Conservation (phyloP, 2,329 filamentous ascomycete genomes). For the Hypoxylon sp. region DNA sequence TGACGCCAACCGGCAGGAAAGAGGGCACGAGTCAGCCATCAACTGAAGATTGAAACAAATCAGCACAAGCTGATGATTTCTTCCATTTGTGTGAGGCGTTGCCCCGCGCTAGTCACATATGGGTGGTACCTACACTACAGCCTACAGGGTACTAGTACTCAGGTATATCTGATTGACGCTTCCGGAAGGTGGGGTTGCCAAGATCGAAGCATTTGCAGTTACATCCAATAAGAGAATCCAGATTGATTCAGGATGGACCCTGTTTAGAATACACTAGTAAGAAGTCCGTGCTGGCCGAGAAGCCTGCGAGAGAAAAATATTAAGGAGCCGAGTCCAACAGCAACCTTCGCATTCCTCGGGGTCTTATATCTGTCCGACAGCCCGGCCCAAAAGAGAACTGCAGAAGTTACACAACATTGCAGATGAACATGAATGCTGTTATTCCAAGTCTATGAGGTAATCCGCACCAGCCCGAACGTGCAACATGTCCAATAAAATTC, state of each 20-base stretch:
- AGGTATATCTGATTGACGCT: not conserved
- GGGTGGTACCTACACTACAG: no score
- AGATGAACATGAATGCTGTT: not conserved
- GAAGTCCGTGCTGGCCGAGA: conserved; percentile 26
- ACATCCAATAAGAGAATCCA: conserved; percentile 17
- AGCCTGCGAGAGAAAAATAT: conserved; percentile 11
- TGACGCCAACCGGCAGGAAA: not conserved
- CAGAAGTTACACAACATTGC: not conserved
- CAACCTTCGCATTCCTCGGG: conserved; percentile 23
- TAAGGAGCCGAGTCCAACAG: conserved; percentile 27
- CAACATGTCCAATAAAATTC: not conserved
- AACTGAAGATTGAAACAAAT: not conserved
- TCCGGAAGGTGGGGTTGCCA: conserved; percentile 6
- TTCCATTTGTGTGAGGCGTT: no score
- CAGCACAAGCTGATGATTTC: no score
- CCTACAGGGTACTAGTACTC: no score
- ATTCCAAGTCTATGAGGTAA: not conserved
- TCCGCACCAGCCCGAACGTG: not conserved
- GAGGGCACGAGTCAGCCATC: conserved; percentile 7
- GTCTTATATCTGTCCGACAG: conserved; percentile 42
- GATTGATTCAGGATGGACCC: conserved; percentile 5
- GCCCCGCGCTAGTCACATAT: no score
- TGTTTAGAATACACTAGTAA: conserved; percentile 18
- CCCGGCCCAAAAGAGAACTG: conserved; percentile 26
- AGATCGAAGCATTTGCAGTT: not conserved